Evolutionary conservation across 805 yeast genomes (phyloP).

Genomic region (Sugiyamaella smithiae): DNA sequence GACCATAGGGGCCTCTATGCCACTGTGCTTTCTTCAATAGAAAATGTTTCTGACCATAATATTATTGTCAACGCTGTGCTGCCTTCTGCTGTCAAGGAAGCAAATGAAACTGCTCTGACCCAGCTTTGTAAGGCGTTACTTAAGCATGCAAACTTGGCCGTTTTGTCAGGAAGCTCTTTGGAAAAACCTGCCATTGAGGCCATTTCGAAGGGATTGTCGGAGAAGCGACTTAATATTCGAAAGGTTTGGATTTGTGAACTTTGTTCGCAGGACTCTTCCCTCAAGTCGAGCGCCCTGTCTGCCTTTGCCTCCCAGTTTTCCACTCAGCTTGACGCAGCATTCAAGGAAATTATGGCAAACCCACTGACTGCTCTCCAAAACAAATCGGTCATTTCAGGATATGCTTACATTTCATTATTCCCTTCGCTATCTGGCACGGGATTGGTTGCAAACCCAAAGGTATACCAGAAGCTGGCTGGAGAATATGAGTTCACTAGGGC

Average conservation of each 20-base stretch:
- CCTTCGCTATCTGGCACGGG: neutral
- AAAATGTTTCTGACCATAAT: conserved; percentile 31
- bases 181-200: conserved; percentile 29
- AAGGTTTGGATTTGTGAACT: conserved; percentile 64
- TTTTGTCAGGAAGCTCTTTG: conserved; percentile 21
- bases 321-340: conserved; percentile 33
- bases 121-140: conserved; percentile 51
- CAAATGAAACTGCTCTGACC: conserved; percentile 62
- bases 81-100: conserved; percentile 65
- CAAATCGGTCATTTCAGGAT: conserved; percentile 50
- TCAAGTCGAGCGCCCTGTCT: neutral
- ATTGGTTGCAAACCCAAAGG: conserved; percentile 9
- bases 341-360: conserved; percentile 46
- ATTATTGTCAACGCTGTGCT: conserved; percentile 45
- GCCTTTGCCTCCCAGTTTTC: conserved; percentile 25
- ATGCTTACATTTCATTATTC: conserved; percentile 21
- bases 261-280: conserved; percentile 29
- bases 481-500: conserved; percentile 19
- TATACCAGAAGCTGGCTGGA: conserved; percentile 16
- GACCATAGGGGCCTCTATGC: conserved; percentile 64
- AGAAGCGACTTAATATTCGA: conserved; percentile 60
- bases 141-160: conserved; percentile 35
- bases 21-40: conserved; percentile 40
- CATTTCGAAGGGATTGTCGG: conserved; percentile 59
- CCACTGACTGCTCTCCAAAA: conserved; percentile 55